These are phyloP conservation scores for Centaurea solstitialis DNA, from an alignment of 129 eudicot genomes.

Conservation along the genomic window DNA sequence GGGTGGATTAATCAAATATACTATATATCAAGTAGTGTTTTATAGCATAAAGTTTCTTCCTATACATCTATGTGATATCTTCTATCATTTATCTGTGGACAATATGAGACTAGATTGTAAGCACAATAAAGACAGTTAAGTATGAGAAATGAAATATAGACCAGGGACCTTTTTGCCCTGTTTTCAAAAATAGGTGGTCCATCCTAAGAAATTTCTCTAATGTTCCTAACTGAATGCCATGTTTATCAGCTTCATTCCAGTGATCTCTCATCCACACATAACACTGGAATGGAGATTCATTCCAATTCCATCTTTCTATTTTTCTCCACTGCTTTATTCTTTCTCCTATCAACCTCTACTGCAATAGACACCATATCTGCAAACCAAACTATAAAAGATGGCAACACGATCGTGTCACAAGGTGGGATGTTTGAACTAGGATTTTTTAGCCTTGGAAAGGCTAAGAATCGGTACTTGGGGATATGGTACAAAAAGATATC, in stretches of 20 bases:
- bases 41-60: background rate
- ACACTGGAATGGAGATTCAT: too few species aligned
- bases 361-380: slow-evolving; percentile 20
- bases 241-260: background rate
- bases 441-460: slow-evolving; percentile 23
- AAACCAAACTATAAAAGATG: slow-evolving; percentile 3
- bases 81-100: background rate
- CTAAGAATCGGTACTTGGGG: slow-evolving; percentile 27
- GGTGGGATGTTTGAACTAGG: slow-evolving; percentile 25
- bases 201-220: too few species aligned
- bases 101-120: too few species aligned
- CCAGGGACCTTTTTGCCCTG: too few species aligned
- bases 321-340: background rate
- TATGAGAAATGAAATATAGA: too few species aligned
- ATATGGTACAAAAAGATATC: slow-evolving; percentile 27
- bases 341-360: background rate
- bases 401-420: slow-evolving; percentile 14
- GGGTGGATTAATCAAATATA: too few species aligned
- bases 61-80: background rate
- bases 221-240: background rate
- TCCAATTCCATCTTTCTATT: too few species aligned
- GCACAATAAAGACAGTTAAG: too few species aligned
- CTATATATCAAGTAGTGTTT: too few species aligned
- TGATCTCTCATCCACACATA: too few species aligned
- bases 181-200: too few species aligned